phyloP scores from a whole-genome alignment of 495 filamentous ascomycete species.

The Beverwykella pulmonaria region DNA sequence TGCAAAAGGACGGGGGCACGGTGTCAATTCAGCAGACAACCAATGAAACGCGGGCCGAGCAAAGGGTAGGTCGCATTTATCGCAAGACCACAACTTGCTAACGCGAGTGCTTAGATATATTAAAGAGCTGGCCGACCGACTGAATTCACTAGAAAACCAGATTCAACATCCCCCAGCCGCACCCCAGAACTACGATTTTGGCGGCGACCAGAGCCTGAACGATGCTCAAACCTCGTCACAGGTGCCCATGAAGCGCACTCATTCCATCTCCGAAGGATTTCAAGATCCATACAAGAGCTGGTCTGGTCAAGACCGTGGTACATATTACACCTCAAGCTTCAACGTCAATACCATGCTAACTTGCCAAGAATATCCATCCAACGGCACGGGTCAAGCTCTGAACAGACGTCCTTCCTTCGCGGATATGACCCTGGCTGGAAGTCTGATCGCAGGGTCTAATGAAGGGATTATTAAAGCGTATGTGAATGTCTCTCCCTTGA shows the following conservation, averaged over 20 bases:
- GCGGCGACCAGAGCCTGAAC: constrained; percentile 31
- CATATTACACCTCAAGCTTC: constrained; percentile 43
- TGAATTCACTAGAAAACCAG: constrained; percentile 76
- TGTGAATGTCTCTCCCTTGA: neutral
- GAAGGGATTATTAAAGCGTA: constrained; percentile 37
- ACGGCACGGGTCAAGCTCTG: constrained; percentile 38
- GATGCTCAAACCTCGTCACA: constrained; percentile 41
- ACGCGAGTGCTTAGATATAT: constrained; percentile 69
- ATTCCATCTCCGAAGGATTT: constrained; percentile 59
- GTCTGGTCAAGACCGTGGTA: constrained; percentile 35
- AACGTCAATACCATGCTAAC: constrained; percentile 18
- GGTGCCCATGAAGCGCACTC: constrained; percentile 58
- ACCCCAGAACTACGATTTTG: constrained; percentile 26
- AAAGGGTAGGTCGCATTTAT: constrained; percentile 68
- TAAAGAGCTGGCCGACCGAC: constrained; percentile 88
- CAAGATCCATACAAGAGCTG: constrained; percentile 48
- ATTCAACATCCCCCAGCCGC: constrained; percentile 30
- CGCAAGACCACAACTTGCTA: neutral
- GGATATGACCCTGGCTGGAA: constrained; percentile 31
- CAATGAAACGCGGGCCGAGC: constrained; percentile 92
- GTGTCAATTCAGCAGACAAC: constrained; percentile 89
- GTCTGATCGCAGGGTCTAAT: constrained; percentile 29
- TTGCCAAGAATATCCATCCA: constrained; percentile 46
- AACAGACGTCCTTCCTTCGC: constrained; percentile 25
- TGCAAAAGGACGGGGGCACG: constrained; percentile 75